Evolutionary conservation across 495 filamentous ascomycete species (phyloP), one percentile per base, ranked within the genome.

Genomic region (Rhypophila decipiens): DNA sequence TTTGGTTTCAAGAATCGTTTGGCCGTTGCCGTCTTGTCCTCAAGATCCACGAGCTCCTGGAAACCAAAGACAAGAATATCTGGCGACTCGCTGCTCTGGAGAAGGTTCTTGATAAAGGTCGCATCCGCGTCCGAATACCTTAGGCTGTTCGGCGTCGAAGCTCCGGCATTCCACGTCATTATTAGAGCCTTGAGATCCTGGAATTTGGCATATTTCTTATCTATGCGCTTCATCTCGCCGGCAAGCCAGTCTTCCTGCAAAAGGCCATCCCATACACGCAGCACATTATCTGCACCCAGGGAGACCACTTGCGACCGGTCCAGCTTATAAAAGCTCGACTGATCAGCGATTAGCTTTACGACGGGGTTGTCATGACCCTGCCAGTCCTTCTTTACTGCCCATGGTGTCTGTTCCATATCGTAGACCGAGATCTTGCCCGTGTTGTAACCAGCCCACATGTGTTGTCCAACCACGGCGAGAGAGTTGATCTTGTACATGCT

Each of bases 31-130:
- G 87, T 94, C 71, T 96, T 98, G 62, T 97, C 88, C 59, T 98
- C 93, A 12, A 98, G 70, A 57, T 98, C 94, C 11, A 98, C 91
- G 8, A 98, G 74, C 63, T 98, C 93, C 61, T 98, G 93, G 63
- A 98, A 98, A 9, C 93, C 93, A 75, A 97, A 98, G 3, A 98
- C 80, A 4, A 98, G 70, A 41, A 98, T 85, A 55, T 97, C 93
- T 0, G 93, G 88, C 8, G 84, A 82, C 42, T 84, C 74, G 46
- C 85, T 82, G 24, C 71, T 76, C 49, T 82, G 72, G 34, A 95
- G 70, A 0, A 93, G 74, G 46, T 87, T 74, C 53, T 79, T 78
- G 47, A 97, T 83, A 63, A 97, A 96, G 24, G 74, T 70, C 4
- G 74, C 74, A 53, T 91, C 86, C 20, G 72, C 66, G 27, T 79